Evolutionary conservation across 2,329 filamentous ascomycete species (phyloP), one percentile per base, ranked within the genome.

Genomic region (Elsinoe arachidis): DNA sequence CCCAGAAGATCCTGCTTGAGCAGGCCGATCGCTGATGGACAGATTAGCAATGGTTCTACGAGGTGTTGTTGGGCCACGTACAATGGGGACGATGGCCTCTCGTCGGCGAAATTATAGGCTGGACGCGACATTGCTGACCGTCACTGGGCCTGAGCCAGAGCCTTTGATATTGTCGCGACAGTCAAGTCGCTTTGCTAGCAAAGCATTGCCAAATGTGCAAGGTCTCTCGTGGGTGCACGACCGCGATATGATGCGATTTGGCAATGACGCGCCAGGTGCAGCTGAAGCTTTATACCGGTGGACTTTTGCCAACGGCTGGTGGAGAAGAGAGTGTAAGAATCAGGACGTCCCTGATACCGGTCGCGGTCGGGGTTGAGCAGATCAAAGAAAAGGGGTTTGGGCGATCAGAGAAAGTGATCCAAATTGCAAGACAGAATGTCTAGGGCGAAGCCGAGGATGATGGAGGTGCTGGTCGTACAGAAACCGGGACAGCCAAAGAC

Each of bases 71-170:
- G 39, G 14, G 10, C 11, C 5, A 56, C 58, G 23, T 33, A 72
- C 71, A 73, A 70, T 53, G 70, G 70, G 54, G 71, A 73, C 61
- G 66, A 65, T 37, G 67, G 62, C 49, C 67, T 60, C 61, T 70
- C 68, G 39, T 68, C 65, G 21, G 66, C 62, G 62, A 73, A 73
- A 61, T 70, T 68, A 59, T 68, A 74, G 7, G 39, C 41, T n/a
- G 71, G 72, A 43, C 70, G 70, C 61, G 70, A 71, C 72, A 74
- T 64, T 21, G 51, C 54, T 34, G 49, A 30, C 34, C 17, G 46
- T 21, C 19, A 34, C 21, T 10, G 17, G 6, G 34, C 26, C 7
- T 11, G 34, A n/a, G 15, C 30, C 12, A 10, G 19, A 11, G 21
- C 33, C 34, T 19, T 39, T 21, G 33, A 15, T 26, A 11, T 9